These are phyloP conservation scores for Crassisporium funariophilum DNA, from an alignment of 768 basidiomycete genomes.

Conservation along the genomic window DNA sequence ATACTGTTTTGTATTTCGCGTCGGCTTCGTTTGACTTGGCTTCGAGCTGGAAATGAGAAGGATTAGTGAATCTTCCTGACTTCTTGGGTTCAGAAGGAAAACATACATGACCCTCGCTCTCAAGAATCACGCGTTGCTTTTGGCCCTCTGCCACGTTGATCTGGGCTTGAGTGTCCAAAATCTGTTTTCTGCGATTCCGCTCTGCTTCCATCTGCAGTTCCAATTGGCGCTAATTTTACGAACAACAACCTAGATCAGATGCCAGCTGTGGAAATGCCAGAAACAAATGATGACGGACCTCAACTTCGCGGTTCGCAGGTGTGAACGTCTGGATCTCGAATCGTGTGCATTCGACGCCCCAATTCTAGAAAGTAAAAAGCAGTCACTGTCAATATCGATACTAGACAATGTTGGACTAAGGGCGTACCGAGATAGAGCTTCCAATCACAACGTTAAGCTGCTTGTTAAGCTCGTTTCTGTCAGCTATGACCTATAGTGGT, in stretches of 20 bases:
- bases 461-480: conserved; percentile 55
- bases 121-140: conserved; percentile 56
- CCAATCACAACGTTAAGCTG: conserved; percentile 52
- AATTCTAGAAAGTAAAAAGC: too few species aligned
- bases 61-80: neutral
- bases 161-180: conserved; percentile 58
- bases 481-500: conserved; percentile 45
- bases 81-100: neutral
- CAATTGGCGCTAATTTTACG: conserved; percentile 61
- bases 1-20: conserved; percentile 49
- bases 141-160: conserved; percentile 62
- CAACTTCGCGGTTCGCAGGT: conserved; percentile 61
- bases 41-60: conserved; percentile 34
- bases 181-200: conserved; percentile 54
- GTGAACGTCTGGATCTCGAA: conserved; percentile 65
- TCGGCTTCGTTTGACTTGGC: conserved; percentile 59
- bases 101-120: conserved; percentile 53
- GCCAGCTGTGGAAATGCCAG: neutral
- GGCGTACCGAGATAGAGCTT: conserved; percentile 44
- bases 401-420: neutral
- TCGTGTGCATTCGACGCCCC: conserved; percentile 60
- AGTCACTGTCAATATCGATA: too few species aligned
- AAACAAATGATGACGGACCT: conserved; percentile 34
- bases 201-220: conserved; percentile 65
- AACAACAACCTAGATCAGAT: neutral